phyloP scores from a whole-genome alignment of 768 basidiomycete species.

The Asterophora parasitica region DNA sequence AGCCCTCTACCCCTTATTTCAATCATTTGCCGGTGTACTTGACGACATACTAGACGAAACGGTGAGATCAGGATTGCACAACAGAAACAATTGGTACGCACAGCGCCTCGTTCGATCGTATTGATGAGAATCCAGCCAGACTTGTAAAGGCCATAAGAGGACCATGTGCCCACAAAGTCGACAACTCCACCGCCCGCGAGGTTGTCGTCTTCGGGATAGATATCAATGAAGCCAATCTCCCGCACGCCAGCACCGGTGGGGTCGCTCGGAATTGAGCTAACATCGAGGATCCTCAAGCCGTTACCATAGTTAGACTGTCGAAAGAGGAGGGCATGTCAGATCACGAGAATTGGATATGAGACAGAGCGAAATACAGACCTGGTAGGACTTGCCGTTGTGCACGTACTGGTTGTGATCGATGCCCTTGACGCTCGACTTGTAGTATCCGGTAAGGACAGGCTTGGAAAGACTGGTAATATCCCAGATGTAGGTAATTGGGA shows the following conservation, averaged over 20 bases:
- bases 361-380: slow-evolving; percentile 2
- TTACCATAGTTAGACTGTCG: slow-evolving; percentile 23
- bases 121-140: slow-evolving; percentile 15
- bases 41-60: slow-evolving; percentile 3
- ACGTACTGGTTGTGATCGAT: slow-evolving; percentile 28
- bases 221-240: slow-evolving; percentile 26
- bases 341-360: background rate
- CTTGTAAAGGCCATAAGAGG: slow-evolving; percentile 13
- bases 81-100: background rate
- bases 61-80: background rate
- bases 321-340: background rate
- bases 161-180: slow-evolving; percentile 14
- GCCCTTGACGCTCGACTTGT: slow-evolving; percentile 20
- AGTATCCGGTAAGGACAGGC: slow-evolving; percentile 24
- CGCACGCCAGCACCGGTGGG: slow-evolving; percentile 23
- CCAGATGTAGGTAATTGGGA: slow-evolving; percentile 27
- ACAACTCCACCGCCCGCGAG: slow-evolving; percentile 4
- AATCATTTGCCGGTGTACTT: slow-evolving; percentile 3
- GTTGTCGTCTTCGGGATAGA: slow-evolving; percentile 13
- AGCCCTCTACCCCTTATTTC: no score
- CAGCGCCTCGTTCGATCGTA: slow-evolving; percentile 15
- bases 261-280: slow-evolving; percentile 23
- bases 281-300: slow-evolving; percentile 25
- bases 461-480: slow-evolving; percentile 22
- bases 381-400: slow-evolving; percentile 22